Base-by-base conservation (phyloP, 1,284 basidiomycete species). In the Trametes versicolor region DNA sequence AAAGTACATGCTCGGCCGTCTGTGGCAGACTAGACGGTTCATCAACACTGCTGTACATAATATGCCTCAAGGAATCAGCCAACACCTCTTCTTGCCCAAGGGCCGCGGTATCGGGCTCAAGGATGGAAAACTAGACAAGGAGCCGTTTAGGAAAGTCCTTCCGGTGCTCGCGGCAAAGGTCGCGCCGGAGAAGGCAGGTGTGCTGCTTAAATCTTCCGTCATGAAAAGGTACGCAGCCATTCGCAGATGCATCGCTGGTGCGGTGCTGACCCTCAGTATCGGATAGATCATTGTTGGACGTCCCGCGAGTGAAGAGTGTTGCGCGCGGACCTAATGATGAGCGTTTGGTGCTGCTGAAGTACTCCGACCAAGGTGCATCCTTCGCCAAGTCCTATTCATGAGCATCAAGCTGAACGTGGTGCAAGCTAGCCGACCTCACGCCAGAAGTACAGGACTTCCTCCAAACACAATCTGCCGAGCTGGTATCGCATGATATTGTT, bases 381-480 rank as follows among this genome's bases (percentile, higher is more conserved):
- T 52, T 19, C 17, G 54, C 43, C 50, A 41, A 50, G 36, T 58
- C n/a, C 63, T 9, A 47, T 49, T 39, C 50, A 62, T 48, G 52
- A 41, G 55, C 64, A 37, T 41, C 52, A 60, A 55, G 52, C 66
- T 73, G 68, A 75, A 64, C 55, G 60, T 58, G 48, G 63, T 70
- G 79, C 78, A 87, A 87, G 85, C 79, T 75, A 94, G 92, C 84
- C 75, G 86, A 92, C 55, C 79, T 96, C 71, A 78, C 88, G 25
- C 73, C 78, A 3, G 84, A 85, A 36, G 82, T 87, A 36, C 77
- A 79, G 54, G 77, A 83, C 7, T 87, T 88, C 71, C 76, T 97
- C 58, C 77, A 82, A 36, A 75, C 77, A 21, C 82, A 90, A 67
- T 78, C 82, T 1, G 83, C 81, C 29, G 84, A 85, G 15, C 72